Conservation (phyloP, 73 alveolate genomes). For the Paramecium sonneborni region DNA sequence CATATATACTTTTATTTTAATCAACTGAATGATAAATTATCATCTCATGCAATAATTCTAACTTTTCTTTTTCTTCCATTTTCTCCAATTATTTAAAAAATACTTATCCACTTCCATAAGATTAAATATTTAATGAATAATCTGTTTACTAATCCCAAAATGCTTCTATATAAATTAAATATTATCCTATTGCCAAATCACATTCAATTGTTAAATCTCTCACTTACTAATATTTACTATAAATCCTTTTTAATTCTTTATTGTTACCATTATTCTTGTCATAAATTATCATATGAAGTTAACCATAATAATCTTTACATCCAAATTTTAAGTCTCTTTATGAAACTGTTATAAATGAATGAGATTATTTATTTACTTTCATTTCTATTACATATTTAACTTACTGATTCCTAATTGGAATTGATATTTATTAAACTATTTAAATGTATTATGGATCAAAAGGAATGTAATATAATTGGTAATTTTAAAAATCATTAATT, state of each 20-base stretch:
- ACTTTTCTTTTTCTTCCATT: not conserved
- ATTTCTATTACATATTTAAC: not conserved
- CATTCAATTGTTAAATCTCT: not conserved
- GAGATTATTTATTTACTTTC: not conserved
- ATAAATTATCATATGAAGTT: not conserved
- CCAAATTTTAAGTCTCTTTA: not conserved
- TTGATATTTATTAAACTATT: not conserved
- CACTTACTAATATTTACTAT: not conserved
- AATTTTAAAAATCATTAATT: not conserved
- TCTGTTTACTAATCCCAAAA: not conserved
- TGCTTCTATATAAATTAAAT: not conserved
- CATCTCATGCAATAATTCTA: not conserved
- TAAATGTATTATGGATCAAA: not conserved
- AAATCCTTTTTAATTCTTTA: not conserved
- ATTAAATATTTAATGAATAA: not conserved
- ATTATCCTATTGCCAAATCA: not conserved
- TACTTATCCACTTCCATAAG: not conserved
- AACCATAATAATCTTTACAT: not conserved
- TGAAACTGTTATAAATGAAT: not conserved
- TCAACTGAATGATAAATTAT: not conserved
- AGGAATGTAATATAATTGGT: not conserved
- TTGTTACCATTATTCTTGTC: not conserved
- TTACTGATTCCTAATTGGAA: not conserved
- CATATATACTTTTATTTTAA: not conserved
- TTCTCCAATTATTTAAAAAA: not conserved